phyloP scores from a whole-genome alignment of 2,329 filamentous ascomycete genomes.

The Hymenoscyphus repandus region DNA sequence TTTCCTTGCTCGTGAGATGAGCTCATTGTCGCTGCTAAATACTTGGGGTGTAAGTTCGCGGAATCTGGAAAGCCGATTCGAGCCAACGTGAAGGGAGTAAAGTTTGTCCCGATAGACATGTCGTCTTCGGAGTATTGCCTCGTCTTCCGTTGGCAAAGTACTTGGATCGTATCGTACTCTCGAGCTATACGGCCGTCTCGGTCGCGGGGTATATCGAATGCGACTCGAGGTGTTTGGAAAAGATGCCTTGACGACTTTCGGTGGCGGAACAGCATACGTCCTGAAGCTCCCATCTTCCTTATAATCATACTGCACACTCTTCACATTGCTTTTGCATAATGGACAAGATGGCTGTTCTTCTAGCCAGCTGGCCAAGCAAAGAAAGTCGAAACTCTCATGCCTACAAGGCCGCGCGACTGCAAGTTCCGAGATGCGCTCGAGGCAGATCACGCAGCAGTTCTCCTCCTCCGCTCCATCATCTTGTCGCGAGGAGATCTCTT shows the following conservation, averaged over 20 bases:
- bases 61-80: constrained; percentile 73
- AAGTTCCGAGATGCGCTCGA: constrained; percentile 67
- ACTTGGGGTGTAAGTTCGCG: constrained; percentile 63
- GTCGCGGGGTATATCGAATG: constrained; percentile 10
- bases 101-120: constrained; percentile 67
- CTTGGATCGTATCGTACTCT: constrained; percentile 10
- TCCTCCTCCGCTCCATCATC: constrained; percentile 30
- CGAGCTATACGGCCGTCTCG: constrained; percentile 14
- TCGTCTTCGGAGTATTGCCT: constrained; percentile 49
- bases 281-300: constrained; percentile 47
- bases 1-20: constrained; percentile 70
- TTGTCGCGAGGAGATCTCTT: constrained; percentile 33
- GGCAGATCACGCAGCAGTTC: constrained; percentile 78
- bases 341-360: constrained; percentile 69
- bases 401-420: constrained; percentile 71
- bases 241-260: constrained; percentile 6
- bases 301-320: constrained; percentile 61
- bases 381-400: constrained; percentile 78
- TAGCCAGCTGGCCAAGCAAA: constrained; percentile 80
- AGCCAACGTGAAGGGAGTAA: constrained; percentile 77
- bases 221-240: constrained; percentile 6
- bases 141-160: constrained; percentile 17
- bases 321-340: constrained; percentile 60
- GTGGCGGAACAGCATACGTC: constrained; percentile 48
- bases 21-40: constrained; percentile 58